Evolutionary conservation across 2,329 filamentous ascomycete species (phyloP).

Genomic region (Sporothrix phasma): DNA sequence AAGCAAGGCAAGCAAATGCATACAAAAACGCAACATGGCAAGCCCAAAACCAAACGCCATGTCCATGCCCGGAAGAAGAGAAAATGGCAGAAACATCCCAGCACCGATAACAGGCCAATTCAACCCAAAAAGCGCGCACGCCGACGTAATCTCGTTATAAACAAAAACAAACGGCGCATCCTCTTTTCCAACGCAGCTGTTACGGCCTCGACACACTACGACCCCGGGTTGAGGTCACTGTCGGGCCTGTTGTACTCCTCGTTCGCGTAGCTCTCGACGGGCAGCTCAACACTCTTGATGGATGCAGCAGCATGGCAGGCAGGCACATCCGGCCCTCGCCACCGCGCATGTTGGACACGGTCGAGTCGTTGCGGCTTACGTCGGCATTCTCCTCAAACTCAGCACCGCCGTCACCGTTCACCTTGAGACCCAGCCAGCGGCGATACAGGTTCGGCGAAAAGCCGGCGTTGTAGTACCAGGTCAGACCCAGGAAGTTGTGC

Average conservation of each 20-base stretch:
- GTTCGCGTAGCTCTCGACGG: slow-evolving; percentile 47
- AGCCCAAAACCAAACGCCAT: background rate
- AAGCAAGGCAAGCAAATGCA: background rate
- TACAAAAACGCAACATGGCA: background rate
- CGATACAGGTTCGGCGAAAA: slow-evolving; percentile 76
- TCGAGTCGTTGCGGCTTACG: slow-evolving; percentile 38
- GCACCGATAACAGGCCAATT: background rate
- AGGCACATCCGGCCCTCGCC: slow-evolving; percentile 84
- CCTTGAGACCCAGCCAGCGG: slow-evolving; percentile 74
- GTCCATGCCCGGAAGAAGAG: slow-evolving; percentile 3
- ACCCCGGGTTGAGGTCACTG: slow-evolving; percentile 42
- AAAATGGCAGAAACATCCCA: background rate
- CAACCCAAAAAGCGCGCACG: background rate
- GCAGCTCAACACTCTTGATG: slow-evolving; percentile 63
- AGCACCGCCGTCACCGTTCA: slow-evolving; percentile 70
- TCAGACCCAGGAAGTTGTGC: slow-evolving; percentile 77
- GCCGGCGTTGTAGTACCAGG: slow-evolving; percentile 84
- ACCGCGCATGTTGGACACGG: slow-evolving; percentile 45
- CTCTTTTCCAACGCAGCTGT: background rate
- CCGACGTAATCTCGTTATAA: background rate
- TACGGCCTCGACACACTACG: slow-evolving; percentile 22
- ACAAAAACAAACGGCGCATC: background rate
- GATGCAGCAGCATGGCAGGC: slow-evolving; percentile 81
- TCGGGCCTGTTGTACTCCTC: slow-evolving; percentile 37
- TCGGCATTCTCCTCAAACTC: slow-evolving; percentile 57